phyloP scores from a whole-genome alignment of 257 asterid species.

The Lithospermum erythrorhizon region DNA sequence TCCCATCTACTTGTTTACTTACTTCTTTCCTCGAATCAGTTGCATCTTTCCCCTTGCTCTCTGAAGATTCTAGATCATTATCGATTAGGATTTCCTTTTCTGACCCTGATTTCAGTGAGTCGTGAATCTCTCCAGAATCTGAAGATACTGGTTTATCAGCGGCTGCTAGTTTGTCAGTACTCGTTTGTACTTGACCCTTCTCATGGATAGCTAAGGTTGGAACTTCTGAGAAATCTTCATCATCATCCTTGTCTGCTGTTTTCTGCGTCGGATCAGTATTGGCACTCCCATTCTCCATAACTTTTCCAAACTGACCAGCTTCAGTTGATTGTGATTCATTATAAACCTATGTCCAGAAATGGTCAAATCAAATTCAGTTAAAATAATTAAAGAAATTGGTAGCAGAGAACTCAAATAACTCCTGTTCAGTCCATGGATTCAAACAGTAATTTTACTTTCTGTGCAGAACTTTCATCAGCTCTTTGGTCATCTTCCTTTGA shows the following conservation, averaged over 20 bases:
- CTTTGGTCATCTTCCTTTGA: conserved; percentile 37
- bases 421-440: conserved; percentile 14
- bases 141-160: conserved; percentile 30
- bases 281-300: conserved; percentile 28
- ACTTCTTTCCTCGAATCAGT: not conserved
- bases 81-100: conserved; percentile 38
- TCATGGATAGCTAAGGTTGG: conserved; percentile 64
- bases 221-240: conserved; percentile 48
- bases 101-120: conserved; percentile 25
- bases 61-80: conserved; percentile 42
- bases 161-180: conserved; percentile 25
- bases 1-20: conserved; percentile 34
- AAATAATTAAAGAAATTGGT: not conserved
- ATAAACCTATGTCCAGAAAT: conserved; percentile 33
- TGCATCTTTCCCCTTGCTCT: conserved; percentile 30
- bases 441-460: conserved; percentile 36
- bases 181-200: conserved; percentile 30
- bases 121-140: conserved; percentile 18
- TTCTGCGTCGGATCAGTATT: conserved; percentile 29
- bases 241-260: conserved; percentile 30
- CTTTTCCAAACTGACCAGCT: conserved; percentile 26
- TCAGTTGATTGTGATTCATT: conserved; percentile 36
- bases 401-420: not conserved
- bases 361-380: conserved; percentile 8
- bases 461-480: conserved; percentile 38